Conservation (phyloP, 208 protist genomes). For the Crithidia thermophila region DNA sequence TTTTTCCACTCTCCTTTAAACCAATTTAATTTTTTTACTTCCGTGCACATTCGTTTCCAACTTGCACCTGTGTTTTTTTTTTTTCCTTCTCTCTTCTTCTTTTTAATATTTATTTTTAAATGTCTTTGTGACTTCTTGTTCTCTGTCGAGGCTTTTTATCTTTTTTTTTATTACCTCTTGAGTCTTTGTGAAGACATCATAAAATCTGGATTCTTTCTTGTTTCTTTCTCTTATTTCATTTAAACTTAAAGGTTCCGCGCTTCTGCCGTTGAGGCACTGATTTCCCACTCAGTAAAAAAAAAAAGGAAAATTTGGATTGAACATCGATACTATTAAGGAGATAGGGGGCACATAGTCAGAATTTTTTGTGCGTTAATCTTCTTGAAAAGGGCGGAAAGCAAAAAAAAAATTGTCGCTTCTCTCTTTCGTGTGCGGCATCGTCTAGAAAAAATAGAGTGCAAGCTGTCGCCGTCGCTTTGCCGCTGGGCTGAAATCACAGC, state of each 20-base stretch:
- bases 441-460: too few species aligned
- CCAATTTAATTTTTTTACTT: too few species aligned
- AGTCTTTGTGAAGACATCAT: too few species aligned
- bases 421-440: too few species aligned
- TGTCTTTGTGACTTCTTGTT: neutral
- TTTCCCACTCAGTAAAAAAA: neutral
- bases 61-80: too few species aligned
- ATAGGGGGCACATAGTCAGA: too few species aligned
- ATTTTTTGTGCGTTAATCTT: slow-evolving; percentile 2
- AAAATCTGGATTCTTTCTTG: slow-evolving; percentile 4
- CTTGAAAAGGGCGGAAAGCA: slow-evolving; percentile 3
- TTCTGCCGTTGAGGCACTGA: neutral
- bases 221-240: slow-evolving; percentile 12
- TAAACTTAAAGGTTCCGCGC: neutral
- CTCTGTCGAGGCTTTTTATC: neutral
- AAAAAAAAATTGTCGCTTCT: slow-evolving; percentile 7
- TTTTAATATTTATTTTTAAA: neutral
- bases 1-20: too few species aligned
- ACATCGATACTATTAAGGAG: too few species aligned
- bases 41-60: too few species aligned
- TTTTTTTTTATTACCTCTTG: slow-evolving; percentile 10
- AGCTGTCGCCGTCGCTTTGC: too few species aligned
- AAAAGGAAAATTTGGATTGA: too few species aligned
- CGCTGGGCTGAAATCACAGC: too few species aligned
- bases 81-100: neutral